These are phyloP conservation scores for Amaranthus palmeri DNA, from an alignment of 148 eudicot species.

Conservation along the genomic window DNA sequence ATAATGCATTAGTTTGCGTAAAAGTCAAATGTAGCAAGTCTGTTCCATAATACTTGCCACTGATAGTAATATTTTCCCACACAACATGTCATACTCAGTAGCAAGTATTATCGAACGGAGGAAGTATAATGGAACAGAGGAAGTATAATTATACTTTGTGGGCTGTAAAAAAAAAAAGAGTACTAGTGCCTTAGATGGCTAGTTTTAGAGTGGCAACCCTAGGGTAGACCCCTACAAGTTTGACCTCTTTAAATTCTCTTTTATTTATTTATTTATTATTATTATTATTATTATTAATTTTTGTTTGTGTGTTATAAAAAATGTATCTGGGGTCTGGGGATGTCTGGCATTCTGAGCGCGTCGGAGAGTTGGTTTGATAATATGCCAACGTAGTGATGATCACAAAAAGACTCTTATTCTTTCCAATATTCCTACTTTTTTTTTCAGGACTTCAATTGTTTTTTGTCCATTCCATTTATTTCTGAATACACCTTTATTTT, in stretches of 20 bases:
- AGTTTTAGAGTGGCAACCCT: too few relatives aligned
- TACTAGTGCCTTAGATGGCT: constrained; percentile 1
- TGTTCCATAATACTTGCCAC: too few relatives aligned
- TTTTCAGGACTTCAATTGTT: too few relatives aligned
- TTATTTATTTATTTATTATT: background rate
- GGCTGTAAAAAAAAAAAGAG: background rate
- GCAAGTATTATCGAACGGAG: too few relatives aligned
- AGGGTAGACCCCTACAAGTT: constrained; percentile 11
- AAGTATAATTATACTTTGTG: too few relatives aligned
- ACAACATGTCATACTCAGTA: too few relatives aligned
- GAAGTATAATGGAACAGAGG: too few relatives aligned
- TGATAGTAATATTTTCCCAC: too few relatives aligned
- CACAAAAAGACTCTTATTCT: background rate
- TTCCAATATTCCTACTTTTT: background rate
- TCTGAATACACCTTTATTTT: too few relatives aligned
- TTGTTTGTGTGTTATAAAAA: background rate
- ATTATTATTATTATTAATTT: background rate
- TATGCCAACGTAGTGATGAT: constrained; percentile 29
- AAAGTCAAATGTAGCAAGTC: too few relatives aligned
- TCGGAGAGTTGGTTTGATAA: constrained; percentile 12
- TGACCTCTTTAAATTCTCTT: constrained; percentile 12
- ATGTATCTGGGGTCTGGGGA: background rate
- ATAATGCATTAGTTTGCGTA: too few relatives aligned
- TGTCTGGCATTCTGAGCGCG: constrained; percentile 12
- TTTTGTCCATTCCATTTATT: too few relatives aligned